Evolutionary conservation across 257 asterid genomes (phyloP).

Genomic region (Fraxinus quadrangulata): DNA sequence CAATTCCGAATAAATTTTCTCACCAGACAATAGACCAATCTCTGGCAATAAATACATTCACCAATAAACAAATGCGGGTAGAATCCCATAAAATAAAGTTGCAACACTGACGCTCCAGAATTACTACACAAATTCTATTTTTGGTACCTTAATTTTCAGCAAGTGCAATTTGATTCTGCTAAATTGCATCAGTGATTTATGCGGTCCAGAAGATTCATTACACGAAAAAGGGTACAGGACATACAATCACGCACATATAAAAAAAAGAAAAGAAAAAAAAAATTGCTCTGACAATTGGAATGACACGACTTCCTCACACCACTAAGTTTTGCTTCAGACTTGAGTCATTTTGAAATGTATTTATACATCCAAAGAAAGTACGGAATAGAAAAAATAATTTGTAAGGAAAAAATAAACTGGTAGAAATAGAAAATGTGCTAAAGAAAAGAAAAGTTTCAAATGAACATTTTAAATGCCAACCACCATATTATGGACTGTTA

Average conservation of each 20-base stretch:
- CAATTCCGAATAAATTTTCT: neutral
- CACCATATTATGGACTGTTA: neutral
- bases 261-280: neutral
- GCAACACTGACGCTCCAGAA: neutral
- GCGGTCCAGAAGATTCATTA: neutral
- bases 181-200: neutral
- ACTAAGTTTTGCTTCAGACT: neutral
- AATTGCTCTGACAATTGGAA: neutral
- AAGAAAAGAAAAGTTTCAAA: neutral
- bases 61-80: neutral
- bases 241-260: neutral
- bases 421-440: neutral
- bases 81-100: neutral
- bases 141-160: neutral
- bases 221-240: neutral
- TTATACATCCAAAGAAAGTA: neutral
- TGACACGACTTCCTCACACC: neutral
- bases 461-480: neutral
- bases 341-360: neutral
- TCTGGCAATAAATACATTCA: neutral
- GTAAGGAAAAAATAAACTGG: neutral
- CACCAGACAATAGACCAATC: neutral
- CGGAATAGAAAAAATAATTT: too few species aligned
- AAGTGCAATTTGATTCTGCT: neutral
- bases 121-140: neutral